Conservation (phyloP, 2,329 filamentous ascomycete species). For the Claviceps sp. region DNA sequence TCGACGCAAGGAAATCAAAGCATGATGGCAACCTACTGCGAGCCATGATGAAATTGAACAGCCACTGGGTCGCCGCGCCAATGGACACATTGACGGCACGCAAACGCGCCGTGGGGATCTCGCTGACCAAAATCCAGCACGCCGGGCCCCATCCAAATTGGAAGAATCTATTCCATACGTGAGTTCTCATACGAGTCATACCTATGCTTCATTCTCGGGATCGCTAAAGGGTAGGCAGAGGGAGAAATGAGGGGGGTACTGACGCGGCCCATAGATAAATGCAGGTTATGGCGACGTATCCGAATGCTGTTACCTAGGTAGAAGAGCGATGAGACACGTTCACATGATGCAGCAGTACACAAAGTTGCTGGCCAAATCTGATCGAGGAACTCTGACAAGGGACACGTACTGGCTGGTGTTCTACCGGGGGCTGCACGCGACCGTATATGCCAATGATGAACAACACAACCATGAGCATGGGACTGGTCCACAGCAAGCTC, state of each 20-base stretch:
- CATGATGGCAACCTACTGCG: conserved; percentile 24
- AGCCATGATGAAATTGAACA: conserved; percentile 63
- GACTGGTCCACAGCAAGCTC: conserved; percentile 50
- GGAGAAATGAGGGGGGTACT: conserved; percentile 7
- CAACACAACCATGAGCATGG: conserved; percentile 49
- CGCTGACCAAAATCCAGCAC: conserved; percentile 57
- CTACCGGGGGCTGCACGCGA: conserved; percentile 43
- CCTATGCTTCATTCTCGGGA: neutral
- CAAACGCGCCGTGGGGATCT: conserved; percentile 55
- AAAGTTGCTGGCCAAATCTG: neutral
- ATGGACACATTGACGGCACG: conserved; percentile 55
- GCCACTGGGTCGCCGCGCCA: conserved; percentile 55
- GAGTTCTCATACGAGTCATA: conserved; percentile 12
- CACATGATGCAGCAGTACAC: neutral
- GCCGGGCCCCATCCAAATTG: conserved; percentile 59
- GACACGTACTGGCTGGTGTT: conserved; percentile 28
- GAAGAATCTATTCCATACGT: conserved; percentile 33
- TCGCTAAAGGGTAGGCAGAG: neutral
- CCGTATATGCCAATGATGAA: conserved; percentile 62
- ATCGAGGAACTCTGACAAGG: neutral
- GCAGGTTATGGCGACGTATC: conserved; percentile 56
- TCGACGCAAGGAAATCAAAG: neutral
- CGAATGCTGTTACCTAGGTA: conserved; percentile 49
- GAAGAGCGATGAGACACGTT: neutral
- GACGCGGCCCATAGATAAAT: conserved; percentile 56